phyloP scores from a whole-genome alignment of 2,329 filamentous ascomycete species.

The Didymella pinodella region DNA sequence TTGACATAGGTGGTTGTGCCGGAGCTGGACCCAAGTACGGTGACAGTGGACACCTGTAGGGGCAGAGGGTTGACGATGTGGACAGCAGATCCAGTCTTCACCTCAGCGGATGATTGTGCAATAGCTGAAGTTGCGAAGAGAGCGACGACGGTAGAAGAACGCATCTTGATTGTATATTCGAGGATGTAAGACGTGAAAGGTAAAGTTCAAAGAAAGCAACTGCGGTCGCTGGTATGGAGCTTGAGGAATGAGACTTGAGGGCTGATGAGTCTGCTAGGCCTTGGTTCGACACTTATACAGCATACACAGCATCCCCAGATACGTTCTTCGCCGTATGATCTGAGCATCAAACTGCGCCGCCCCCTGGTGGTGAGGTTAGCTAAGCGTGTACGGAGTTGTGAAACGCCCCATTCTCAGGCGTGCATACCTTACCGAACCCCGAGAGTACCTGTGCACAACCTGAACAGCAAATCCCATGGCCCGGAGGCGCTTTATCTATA shows the following conservation, averaged over 20 bases:
- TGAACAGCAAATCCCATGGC: background rate
- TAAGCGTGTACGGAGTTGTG: conserved; percentile 8
- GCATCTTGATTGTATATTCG: conserved; percentile 23
- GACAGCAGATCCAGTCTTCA: conserved; percentile 25
- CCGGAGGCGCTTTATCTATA: background rate
- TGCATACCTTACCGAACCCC: conserved; percentile 13
- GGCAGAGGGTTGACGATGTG: conserved; percentile 28
- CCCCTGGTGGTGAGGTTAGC: conserved; percentile 15
- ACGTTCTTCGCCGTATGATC: conserved; percentile 7
- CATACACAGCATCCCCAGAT: background rate
- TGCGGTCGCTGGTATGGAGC: conserved; percentile 1
- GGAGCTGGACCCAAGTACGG: conserved; percentile 30
- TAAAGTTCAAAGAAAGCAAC: background rate
- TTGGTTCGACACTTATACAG: conserved; percentile 12
- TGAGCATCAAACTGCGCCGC: conserved; percentile 11
- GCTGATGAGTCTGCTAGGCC: background rate
- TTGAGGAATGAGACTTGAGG: background rate
- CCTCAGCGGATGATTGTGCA: conserved; percentile 26
- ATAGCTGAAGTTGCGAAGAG: conserved; percentile 30
- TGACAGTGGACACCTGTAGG: conserved; percentile 25
- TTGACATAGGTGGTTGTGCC: conserved; percentile 36
- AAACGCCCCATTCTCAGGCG: conserved; percentile 17
- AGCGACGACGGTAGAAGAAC: conserved; percentile 25
- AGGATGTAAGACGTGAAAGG: background rate
- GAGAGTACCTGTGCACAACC: conserved; percentile 5